Evolutionary conservation across 2,329 filamentous ascomycete species (phyloP), one percentile per base, ranked within the genome.

Genomic region (Epichloe sibirici): DNA sequence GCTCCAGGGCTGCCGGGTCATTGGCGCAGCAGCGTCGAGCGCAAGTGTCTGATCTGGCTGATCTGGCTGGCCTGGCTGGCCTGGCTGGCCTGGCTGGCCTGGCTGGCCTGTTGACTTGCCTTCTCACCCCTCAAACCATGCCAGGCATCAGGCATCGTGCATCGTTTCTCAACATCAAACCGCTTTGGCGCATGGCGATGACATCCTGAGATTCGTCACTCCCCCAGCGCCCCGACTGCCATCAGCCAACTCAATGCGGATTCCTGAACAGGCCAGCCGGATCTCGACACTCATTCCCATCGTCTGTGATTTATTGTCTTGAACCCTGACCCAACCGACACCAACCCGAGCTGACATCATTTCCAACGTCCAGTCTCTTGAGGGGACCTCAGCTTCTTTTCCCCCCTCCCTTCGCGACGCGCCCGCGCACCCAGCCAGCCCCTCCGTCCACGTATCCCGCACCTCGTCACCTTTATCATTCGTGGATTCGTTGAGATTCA

Each of bases 61-160:
- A n/a, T n/a, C n/a, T n/a, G n/a, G n/a, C n/a, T n/a, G n/a, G n/a
- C n/a, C 17, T 17, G 17, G 17, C 17, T 17, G 17, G 17, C 2
- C 17, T 2, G 17, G 17, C 17, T 17, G 17, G 17, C 2, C 17
- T 17, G 17, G 17, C n/a, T 11, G 6, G n/a, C 4, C 39, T 21
- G n/a, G 38, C 3, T 5, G 42, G 11, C 7, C 44, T 31, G 12
- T 8, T 5, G 31, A 11, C 34, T 23, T 9, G 39, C 23, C 12
- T 11, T 25, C 46, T 49, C 53, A 35, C 49, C 45, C 38, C 53
- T 52, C 53, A 49, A 49, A 37, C 38, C 45, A 45, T 13, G 42
- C 39, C 17, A 21, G 17, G 17, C 17, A 21, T 21, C 17, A 21
- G 17, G 17, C 17, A 21, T 21, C 17, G 17, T 21, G 17, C 48